phyloP scores from a whole-genome alignment of 2,329 filamentous ascomycete species.

The Hysterium pulicare region DNA sequence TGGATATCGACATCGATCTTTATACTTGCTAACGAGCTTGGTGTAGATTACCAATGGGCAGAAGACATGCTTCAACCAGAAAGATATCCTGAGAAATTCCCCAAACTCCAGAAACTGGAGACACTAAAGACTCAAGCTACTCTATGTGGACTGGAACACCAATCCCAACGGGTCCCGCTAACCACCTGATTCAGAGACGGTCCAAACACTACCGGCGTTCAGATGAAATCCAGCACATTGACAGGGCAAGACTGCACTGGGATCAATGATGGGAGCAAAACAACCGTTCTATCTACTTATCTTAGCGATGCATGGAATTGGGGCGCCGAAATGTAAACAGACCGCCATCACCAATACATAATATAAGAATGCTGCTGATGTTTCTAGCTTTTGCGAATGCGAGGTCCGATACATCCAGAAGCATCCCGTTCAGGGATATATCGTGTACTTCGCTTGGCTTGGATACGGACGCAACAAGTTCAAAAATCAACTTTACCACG shows the following conservation, averaged over 20 bases:
- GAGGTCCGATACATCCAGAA: slow-evolving; percentile 63
- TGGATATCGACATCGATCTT: slow-evolving; percentile 15
- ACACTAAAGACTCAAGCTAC: slow-evolving; percentile 58
- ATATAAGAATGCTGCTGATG: slow-evolving; percentile 5
- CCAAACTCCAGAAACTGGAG: slow-evolving; percentile 55
- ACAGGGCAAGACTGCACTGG: slow-evolving; percentile 63
- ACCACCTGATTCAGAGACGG: slow-evolving; percentile 63
- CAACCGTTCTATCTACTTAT: slow-evolving; percentile 63
- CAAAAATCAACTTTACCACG: slow-evolving; percentile 52
- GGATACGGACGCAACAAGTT: slow-evolving; percentile 57
- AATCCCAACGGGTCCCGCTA: slow-evolving; percentile 56
- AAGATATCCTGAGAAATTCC: slow-evolving; percentile 57
- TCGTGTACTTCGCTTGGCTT: slow-evolving; percentile 64
- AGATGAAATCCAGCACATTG: slow-evolving; percentile 58
- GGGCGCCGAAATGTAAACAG: slow-evolving; percentile 67
- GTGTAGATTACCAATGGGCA: slow-evolving; percentile 56
- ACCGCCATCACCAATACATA: too few relatives aligned
- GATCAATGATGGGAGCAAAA: slow-evolving; percentile 66
- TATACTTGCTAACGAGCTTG: slow-evolving; percentile 22
- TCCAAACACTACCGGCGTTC: slow-evolving; percentile 61
- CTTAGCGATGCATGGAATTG: slow-evolving; percentile 68
- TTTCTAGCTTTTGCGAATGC: slow-evolving; percentile 59
- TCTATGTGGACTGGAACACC: slow-evolving; percentile 48
- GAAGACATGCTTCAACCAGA: slow-evolving; percentile 57
- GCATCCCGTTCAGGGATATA: slow-evolving; percentile 52